phyloP scores from a whole-genome alignment of 805 yeast species.

The Wickerhamomyces chaumierensis region DNA sequence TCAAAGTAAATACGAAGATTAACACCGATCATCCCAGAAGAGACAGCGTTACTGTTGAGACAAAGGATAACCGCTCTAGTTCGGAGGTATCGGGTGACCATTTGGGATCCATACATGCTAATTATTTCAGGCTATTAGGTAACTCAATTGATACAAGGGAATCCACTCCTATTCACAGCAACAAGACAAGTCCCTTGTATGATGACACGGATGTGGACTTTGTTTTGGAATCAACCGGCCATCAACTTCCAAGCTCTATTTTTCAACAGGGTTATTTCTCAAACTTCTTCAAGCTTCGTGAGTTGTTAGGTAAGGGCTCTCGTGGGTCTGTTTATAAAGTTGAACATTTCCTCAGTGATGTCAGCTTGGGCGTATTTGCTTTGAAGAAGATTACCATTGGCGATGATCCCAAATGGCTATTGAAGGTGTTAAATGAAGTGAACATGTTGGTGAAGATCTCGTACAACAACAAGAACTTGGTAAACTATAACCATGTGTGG shows the following conservation, averaged over 20 bases:
- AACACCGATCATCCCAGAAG: neutral
- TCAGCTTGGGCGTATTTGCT: slow-evolving; percentile 71
- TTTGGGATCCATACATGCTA: neutral
- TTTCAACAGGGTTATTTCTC: slow-evolving; percentile 77
- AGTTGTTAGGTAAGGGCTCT: slow-evolving; percentile 69
- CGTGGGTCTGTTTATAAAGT: slow-evolving; percentile 80
- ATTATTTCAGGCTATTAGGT: neutral
- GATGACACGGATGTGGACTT: neutral
- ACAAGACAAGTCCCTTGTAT: too few species aligned
- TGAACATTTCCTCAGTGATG: slow-evolving; percentile 64
- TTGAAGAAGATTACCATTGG: slow-evolving; percentile 81
- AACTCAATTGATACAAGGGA: neutral
- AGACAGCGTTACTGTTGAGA: too few species aligned
- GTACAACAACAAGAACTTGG: slow-evolving; percentile 47
- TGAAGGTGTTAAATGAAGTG: slow-evolving; percentile 68
- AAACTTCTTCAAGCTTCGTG: slow-evolving; percentile 53
- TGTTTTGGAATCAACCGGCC: neutral
- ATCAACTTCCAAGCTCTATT: slow-evolving; percentile 35
- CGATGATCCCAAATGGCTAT: slow-evolving; percentile 55
- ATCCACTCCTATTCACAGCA: neutral
- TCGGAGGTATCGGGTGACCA: neutral
- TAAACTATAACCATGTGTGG: slow-evolving; percentile 89
- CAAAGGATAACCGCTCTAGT: too few species aligned
- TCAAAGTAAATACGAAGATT: neutral
- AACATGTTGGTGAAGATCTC: slow-evolving; percentile 44